Evolutionary conservation across 257 asterid species (phyloP).

Genomic region (Gentiana macrophylla): DNA sequence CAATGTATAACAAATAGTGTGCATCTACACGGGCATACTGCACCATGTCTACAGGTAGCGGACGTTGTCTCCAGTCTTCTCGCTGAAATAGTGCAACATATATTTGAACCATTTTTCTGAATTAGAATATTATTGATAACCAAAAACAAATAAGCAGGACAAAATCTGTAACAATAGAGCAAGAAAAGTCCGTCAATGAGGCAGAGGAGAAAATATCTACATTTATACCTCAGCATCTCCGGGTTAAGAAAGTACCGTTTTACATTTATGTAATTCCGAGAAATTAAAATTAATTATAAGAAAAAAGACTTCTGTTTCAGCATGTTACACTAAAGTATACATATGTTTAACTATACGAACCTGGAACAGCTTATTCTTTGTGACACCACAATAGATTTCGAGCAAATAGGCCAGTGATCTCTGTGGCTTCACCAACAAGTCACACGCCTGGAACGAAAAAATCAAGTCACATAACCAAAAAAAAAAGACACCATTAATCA

Average conservation of each 20-base stretch:
- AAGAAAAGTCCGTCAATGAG: no score
- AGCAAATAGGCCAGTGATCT: constrained; percentile 91
- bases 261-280: no score
- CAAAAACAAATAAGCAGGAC: no score
- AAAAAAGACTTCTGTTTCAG: no score
- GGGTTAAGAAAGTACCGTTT: no score
- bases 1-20: constrained; percentile 65
- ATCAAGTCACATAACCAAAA: constrained; percentile 4
- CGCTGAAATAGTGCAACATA: constrained; percentile 33
- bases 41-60: constrained; percentile 80
- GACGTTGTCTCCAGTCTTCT: constrained; percentile 98
- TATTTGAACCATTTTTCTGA: no score
- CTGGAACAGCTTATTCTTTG: constrained; percentile 75
- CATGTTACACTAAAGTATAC: no score
- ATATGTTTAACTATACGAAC: constrained; percentile 16
- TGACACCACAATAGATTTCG: constrained; percentile 60
- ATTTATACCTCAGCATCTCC: no score
- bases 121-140: no score
- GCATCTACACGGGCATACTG: constrained; percentile 83
- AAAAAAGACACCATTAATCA: not conserved
- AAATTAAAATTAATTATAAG: no score
- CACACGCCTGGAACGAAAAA: constrained; percentile 67
- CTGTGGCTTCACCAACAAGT: constrained; percentile 73
- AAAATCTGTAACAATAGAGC: no score
- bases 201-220: no score